Evolutionary conservation across 1,139 yeast species (phyloP).

Genomic region (Lodderomyces theae): DNA sequence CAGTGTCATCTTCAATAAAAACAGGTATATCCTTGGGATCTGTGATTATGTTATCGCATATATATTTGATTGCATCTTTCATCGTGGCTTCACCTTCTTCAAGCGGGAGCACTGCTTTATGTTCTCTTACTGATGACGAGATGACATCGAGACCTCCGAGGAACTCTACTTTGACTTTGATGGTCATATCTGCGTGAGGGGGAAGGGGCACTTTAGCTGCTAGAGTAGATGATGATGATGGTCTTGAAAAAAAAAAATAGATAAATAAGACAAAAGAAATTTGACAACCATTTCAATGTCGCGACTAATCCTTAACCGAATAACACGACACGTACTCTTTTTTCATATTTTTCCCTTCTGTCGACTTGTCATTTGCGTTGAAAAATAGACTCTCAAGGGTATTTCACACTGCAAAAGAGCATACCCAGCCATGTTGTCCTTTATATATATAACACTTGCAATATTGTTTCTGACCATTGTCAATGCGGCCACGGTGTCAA

Average conservation of each 20-base stretch:
- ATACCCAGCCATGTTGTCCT: not conserved
- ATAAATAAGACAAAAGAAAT: no score
- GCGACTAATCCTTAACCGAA: no score
- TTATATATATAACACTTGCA: slow-evolving; percentile 11
- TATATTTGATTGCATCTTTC: slow-evolving; percentile 54
- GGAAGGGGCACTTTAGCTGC: no score
- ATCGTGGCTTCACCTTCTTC: slow-evolving; percentile 50
- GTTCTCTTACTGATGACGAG: slow-evolving; percentile 51
- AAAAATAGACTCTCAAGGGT: no score
- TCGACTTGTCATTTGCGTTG: no score
- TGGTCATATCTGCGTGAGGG: slow-evolving; percentile 18
- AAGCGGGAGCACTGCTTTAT: slow-evolving; percentile 38
- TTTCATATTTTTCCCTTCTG: no score
- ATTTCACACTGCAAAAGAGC: no score
- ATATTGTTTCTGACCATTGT: slow-evolving; percentile 13
- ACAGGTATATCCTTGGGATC: slow-evolving; percentile 67
- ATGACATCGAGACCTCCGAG: slow-evolving; percentile 72
- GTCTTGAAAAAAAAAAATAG: not conserved
- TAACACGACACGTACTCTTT: slow-evolving; percentile 2
- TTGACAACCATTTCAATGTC: no score
- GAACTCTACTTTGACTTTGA: slow-evolving; percentile 43
- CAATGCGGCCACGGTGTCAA: slow-evolving; percentile 7
- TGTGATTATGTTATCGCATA: slow-evolving; percentile 54
- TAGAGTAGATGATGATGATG: not conserved
- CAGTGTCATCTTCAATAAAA: slow-evolving; percentile 75